Evolutionary conservation across 2,329 filamentous ascomycete species (phyloP).

Genomic region (Verticillium klebahnii): DNA sequence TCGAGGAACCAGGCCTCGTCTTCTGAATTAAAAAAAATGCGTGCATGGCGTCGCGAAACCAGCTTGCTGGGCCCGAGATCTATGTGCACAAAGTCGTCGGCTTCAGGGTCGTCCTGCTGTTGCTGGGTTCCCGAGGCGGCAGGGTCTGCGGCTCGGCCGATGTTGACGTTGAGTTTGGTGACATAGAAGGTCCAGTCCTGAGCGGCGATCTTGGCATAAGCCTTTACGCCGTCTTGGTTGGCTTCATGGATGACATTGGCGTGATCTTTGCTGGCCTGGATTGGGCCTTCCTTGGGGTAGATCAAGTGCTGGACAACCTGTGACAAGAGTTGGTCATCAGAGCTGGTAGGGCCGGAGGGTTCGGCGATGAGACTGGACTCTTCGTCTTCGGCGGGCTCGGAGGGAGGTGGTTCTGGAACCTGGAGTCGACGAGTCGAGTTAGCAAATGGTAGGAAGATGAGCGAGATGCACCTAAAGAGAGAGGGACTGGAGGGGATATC

Average conservation of each 20-base stretch:
- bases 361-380: constrained; percentile 37
- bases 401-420: constrained; percentile 30
- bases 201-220: constrained; percentile 78
- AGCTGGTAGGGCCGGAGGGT: constrained; percentile 33
- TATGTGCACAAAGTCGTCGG: constrained; percentile 65
- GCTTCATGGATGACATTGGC: constrained; percentile 60
- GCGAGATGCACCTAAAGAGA: constrained; percentile 9
- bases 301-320: constrained; percentile 49
- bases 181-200: constrained; percentile 84
- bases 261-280: constrained; percentile 58
- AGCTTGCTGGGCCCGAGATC: constrained; percentile 83
- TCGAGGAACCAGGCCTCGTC: constrained; percentile 74
- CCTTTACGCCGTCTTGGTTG: constrained; percentile 59
- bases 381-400: constrained; percentile 41
- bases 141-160: constrained; percentile 63
- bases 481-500: constrained; percentile 12
- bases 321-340: constrained; percentile 52
- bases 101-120: constrained; percentile 37
- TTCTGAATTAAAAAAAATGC: constrained; percentile 67
- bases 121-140: constrained; percentile 25
- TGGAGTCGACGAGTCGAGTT: constrained; percentile 16
- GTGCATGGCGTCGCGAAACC: constrained; percentile 71
- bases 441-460: constrained; percentile 9
- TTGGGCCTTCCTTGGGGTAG: constrained; percentile 35
- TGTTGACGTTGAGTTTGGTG: constrained; percentile 68